Evolutionary conservation across 2,329 filamentous ascomycete species (phyloP), one percentile per base, ranked within the genome.

Genomic region (Aspergillus alliaceus): DNA sequence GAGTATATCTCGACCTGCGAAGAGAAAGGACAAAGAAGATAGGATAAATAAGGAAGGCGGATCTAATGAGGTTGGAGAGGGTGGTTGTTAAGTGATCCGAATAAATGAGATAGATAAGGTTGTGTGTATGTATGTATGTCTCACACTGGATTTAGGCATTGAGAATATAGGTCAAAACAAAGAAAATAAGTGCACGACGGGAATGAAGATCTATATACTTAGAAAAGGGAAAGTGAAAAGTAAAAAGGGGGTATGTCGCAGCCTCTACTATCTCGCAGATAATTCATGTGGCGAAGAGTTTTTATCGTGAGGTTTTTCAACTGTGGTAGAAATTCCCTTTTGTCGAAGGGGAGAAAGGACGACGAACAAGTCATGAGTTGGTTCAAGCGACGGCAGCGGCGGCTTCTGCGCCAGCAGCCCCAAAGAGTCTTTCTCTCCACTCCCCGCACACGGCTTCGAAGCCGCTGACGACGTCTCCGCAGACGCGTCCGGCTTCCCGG

Each of bases 401-500:
- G 18, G 72, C 62, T 47, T 66, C 66, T 54, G 66, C 64, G 42
- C 66, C 66, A 22, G 66, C 69, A 9, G 66, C 59, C n/a, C 75
- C 86, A 59, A 92, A 82, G 48, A 96, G 77, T 64, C 89, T 85
- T 69, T 87, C 86, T 70, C 93, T 85, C 90, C 93, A 95, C 56
- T 86, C 84, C 56, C 93, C 88, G 76, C 92, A 97, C 1, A 93
- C 87, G 70, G 92, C 88, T 74, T 97, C 93, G 69, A 99, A 98
- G 0, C 95, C 95, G 46, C 89, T 88, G 32, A 97, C 88, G 1
- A 99, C 93, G 59, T 96, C 91, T 4, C 87, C 83, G 74, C 95
- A 98, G 14, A 93, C 90, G 22, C 82, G 83, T 7, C 90, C 91
- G 60, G 92, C 96, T 73, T 96, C 92, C 54, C 93, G 84, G 53